These are phyloP conservation scores for Clitopilus hobsonii DNA, from an alignment of 768 basidiomycete genomes.

Conservation along the genomic window DNA sequence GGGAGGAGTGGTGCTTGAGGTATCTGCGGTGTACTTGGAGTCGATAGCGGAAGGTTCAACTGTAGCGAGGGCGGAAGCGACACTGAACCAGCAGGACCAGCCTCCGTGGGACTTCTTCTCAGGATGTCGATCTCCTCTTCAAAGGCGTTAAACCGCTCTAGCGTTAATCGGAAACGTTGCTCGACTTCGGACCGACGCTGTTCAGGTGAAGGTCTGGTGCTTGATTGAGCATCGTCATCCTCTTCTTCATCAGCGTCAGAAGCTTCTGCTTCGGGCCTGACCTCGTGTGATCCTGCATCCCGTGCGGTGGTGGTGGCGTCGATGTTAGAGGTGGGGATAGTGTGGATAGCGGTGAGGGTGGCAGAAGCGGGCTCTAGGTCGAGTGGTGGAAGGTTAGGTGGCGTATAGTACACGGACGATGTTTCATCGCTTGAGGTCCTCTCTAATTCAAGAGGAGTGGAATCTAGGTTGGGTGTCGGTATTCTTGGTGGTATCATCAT, in stretches of 20 bases:
- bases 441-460: background rate
- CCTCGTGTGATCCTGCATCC: background rate
- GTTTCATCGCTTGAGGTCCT: background rate
- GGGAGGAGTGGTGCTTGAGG: background rate
- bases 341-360: background rate
- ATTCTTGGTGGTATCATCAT: conserved; percentile 1
- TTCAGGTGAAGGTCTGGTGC: background rate
- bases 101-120: background rate
- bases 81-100: background rate
- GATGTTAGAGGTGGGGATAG: background rate
- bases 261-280: background rate
- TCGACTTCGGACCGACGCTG: background rate
- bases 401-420: background rate
- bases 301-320: background rate
- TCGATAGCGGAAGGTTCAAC: background rate
- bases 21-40: background rate
- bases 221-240: background rate
- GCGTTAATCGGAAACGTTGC: background rate
- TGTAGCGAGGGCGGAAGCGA: background rate
- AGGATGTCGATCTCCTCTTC: background rate
- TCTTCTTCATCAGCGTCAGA: background rate
- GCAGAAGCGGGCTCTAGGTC: background rate
- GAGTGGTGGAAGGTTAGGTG: background rate
- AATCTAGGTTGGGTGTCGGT: background rate
- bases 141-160: background rate